Evolutionary conservation across 108 stramenopile species (phyloP), one percentile per base, ranked within the genome.

Genomic region (Pseudonitzschia multistriata): DNA sequence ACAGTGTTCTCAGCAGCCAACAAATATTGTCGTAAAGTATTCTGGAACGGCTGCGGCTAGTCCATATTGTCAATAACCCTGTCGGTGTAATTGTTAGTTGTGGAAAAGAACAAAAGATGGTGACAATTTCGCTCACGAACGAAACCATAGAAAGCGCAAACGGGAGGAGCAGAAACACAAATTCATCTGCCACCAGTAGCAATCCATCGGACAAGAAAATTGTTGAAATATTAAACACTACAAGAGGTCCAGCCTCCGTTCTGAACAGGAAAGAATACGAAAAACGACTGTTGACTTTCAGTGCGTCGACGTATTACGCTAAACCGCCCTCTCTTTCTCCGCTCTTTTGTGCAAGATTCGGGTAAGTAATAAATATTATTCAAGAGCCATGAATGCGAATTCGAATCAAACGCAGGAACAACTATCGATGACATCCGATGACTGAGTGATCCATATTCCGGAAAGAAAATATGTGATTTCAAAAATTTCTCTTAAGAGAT

Each of bases 301-400:
- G 66, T 17, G 57, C 83, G 17, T 56, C 66, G 14, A 80, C 79
- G 0, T 88, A 88, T 53, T 88, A 81, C 62, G 87, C 85, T 40
- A 88, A 88, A 56, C 87, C 87, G 1, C 30, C 72, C 42, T 74
- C 70, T 37, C 48, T 88, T 49, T 88, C 87, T 28, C 87, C 87
- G 49, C 65, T 88, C 5, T 49, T 83, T n/a, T 85, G 83, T 56
- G 81, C 87, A 14, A 73, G 82, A 65, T 83, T 85, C 60, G 87
- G 87, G 87, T 88, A 69, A 74, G 87, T 79, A n/a, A n/a, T n/a
- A n/a, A n/a, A n/a, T n/a, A n/a, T n/a, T n/a, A n/a, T n/a, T n/a
- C n/a, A n/a, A n/a, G n/a, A n/a, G n/a, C n/a, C n/a, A n/a, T n/a
- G n/a, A n/a, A n/a, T n/a, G n/a, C n/a, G n/a, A n/a, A n/a, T n/a